Conservation (phyloP, 2,329 filamentous ascomycete genomes). For the Venturia asperata region DNA sequence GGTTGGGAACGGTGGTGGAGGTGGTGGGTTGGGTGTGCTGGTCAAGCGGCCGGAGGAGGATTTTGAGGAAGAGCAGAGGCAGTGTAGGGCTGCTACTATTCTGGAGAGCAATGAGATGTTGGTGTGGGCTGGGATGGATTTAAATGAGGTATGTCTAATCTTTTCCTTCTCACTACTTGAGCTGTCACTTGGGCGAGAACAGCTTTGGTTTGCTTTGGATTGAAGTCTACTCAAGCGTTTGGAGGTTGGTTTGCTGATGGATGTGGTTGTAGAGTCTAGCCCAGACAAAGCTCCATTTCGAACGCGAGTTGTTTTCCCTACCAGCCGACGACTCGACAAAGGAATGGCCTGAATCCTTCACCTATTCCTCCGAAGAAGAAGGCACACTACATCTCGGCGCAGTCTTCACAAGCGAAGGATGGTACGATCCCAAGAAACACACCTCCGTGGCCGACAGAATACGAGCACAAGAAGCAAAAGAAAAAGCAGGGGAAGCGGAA, state of each 20-base stretch:
- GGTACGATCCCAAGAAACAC: slow-evolving; percentile 13
- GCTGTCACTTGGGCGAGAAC: background rate
- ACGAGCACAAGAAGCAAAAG: slow-evolving; percentile 2
- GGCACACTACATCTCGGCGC: background rate
- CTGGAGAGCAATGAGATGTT: slow-evolving; percentile 15
- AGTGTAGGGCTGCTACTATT: slow-evolving; percentile 8
- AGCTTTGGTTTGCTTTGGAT: no score
- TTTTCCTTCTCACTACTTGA: background rate
- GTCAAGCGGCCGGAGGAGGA: background rate
- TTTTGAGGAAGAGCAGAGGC: slow-evolving; percentile 3
- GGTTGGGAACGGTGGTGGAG: background rate
- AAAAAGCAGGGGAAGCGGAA: background rate
- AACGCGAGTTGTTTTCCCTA: slow-evolving; percentile 13
- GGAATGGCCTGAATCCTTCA: slow-evolving; percentile 9
- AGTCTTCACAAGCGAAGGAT: slow-evolving; percentile 11
- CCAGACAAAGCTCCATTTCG: slow-evolving; percentile 16
- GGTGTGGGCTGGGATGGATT: slow-evolving; percentile 11
- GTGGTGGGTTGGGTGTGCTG: background rate
- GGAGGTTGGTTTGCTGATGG: background rate
- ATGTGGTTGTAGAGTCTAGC: background rate
- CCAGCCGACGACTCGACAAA: background rate
- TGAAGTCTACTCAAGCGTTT: background rate
- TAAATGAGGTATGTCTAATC: background rate
- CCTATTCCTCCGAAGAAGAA: slow-evolving; percentile 8
- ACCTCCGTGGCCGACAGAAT: background rate